Evolutionary conservation across 257 asterid genomes (phyloP).

Genomic region (Solanum medicagineum): DNA sequence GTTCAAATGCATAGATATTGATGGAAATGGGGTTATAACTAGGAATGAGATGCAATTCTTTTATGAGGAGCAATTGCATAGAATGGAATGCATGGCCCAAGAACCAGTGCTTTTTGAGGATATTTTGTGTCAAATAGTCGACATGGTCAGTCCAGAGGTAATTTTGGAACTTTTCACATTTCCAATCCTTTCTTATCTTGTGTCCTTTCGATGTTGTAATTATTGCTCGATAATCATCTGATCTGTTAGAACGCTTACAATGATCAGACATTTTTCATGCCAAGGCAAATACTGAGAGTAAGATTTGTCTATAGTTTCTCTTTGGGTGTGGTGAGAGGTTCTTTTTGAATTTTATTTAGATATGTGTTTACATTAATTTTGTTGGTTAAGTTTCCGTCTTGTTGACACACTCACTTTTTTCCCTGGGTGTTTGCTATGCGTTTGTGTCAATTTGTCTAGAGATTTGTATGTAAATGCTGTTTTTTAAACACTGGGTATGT

Average conservation of each 20-base stretch:
- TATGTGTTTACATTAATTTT: neutral
- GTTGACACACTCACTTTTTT: neutral
- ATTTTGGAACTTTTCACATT: slow-evolving; percentile 1
- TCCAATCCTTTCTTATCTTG: neutral
- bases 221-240: neutral
- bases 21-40: slow-evolving; percentile 88
- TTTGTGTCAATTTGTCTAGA: neutral
- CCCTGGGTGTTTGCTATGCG: neutral
- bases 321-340: neutral
- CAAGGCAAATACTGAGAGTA: neutral
- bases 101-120: slow-evolving; percentile 99
- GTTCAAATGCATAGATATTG: slow-evolving; percentile 99
- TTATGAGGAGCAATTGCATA: slow-evolving; percentile 97
- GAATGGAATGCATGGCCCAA: slow-evolving; percentile 99
- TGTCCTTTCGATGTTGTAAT: neutral
- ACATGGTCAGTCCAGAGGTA: slow-evolving; percentile 96
- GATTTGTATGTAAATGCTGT: neutral
- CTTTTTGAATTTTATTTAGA: neutral
- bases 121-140: slow-evolving; percentile 95
- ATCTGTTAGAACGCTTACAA: no score
- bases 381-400: neutral
- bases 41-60: slow-evolving; percentile 96
- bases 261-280: neutral
- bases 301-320: neutral
- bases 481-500: neutral